Evolutionary conservation across 108 stramenopile genomes (phyloP).

Genomic region (Nitzschia sp.): DNA sequence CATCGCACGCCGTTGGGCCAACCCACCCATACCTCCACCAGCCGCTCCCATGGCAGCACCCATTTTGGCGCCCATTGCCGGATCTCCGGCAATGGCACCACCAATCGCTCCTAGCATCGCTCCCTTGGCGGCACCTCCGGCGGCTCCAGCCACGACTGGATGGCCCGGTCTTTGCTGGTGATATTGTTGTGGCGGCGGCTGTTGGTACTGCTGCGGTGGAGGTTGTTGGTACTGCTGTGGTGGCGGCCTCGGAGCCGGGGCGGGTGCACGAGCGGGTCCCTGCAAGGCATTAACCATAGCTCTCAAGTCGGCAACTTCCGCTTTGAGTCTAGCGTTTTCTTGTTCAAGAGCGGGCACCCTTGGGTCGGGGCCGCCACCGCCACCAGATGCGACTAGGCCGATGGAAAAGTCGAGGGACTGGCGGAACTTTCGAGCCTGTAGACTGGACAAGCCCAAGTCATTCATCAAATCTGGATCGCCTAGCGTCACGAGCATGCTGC

Average conservation of each 20-base stretch:
- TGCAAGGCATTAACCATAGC: not conserved
- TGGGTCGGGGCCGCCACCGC: not conserved
- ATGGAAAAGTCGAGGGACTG: not conserved
- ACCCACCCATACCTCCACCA: not conserved
- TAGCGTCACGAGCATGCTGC: constrained; percentile 1
- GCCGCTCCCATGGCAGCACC: not conserved
- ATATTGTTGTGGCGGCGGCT: not conserved
- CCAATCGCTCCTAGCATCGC: not conserved
- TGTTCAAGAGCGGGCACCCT: not conserved
- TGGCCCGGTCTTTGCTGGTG: not conserved
- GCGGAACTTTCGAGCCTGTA: constrained; percentile 11
- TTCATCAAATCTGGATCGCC: not conserved
- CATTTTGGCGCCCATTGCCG: not conserved
- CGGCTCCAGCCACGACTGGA: not conserved
- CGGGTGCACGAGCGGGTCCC: not conserved
- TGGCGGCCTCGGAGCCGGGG: not conserved
- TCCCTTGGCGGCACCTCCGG: not conserved
- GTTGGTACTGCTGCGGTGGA: no score
- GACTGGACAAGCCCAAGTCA: constrained; percentile 6
- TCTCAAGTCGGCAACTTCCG: not conserved
- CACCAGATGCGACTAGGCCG: not conserved
- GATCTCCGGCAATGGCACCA: not conserved
- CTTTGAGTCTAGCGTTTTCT: not conserved
- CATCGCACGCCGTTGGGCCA: not conserved
- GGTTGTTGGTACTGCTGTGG: not conserved